Evolutionary conservation across 805 yeast species (phyloP), one percentile per base, ranked within the genome.

Genomic region (Hanseniaspora clermontiae): DNA sequence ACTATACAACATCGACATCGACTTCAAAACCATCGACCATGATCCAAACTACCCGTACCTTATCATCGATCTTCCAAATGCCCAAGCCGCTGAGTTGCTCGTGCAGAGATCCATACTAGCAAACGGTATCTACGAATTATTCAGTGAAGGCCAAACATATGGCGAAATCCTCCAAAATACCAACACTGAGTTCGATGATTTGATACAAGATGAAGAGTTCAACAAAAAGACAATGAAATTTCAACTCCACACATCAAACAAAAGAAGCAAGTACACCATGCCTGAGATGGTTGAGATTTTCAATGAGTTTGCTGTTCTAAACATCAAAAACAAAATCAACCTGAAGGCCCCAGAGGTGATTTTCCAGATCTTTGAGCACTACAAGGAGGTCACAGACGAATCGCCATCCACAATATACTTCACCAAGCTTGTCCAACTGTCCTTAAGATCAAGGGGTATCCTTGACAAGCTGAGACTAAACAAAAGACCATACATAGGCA

Each of bases 401-500:
- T 61, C 61, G 2, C 91, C 95, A 1, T 66, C 72, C 10, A 66
- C 73, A 51, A 67, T 83, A 59, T 87, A 81, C 77, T 87, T 93
- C 68, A 95, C 95, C 0, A 75, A 95, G 65, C 77, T 78, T 62
- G 74, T 93, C 12, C 78, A 75, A 59, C 61, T 74, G 27, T 78
- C 87, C 60, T 82, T 83, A 14, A 76, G 96, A 62, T 70, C 77
- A 5, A 74, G 82, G 1, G 48, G 42, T 20, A 46, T 56, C 19
- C 74, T 88, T 59, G 97, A 91, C 60, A 77, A 74, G 55, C 87
- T 84, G 63, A 96, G 89, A 64, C 74, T 93, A 60, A 84, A 83
- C 65, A 81, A 82, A 62, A 76, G 98, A 64, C 83, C 82, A 54
- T 89, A 85, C 64, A 90, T 87, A 57, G 98, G 98, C 2, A 93